Base-by-base conservation (phyloP, 148 eudicot genomes). In the Cornus florida region DNA sequence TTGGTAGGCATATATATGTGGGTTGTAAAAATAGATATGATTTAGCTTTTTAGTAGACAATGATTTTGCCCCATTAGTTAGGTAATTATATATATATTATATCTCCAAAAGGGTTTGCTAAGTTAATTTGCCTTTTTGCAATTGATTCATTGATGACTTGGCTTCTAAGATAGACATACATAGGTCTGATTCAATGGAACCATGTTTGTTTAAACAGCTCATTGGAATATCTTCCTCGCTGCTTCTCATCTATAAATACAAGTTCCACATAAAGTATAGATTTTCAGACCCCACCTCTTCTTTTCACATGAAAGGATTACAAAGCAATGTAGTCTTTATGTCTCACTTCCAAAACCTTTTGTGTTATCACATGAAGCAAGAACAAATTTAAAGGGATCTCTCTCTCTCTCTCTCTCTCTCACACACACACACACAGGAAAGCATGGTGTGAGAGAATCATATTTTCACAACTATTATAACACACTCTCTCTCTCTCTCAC, bases 381-480 rank as follows among this genome's bases (percentile, higher is more conserved):
- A 11, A 4, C 33, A 68, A 32, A 67, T n/a, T 6, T 8, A 72
- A 22, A 53, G 53, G 53, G 28, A 10, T 4, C 24, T 43, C 20
- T 71, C 73, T 43, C 32, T 71, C 32, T 72, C 62, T 48, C 41
- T 73, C 75, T 31, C 75, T 73, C 75, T 73, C 65, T 73, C 66
- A 53, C 59, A 53, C 59, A 53, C 59, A 16, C 59, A 53, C 59
- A 53, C 19, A 32, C 20, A 33, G 35, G 38, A 67, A 67, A 10
- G 35, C 13, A 67, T 7, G 35, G 4, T 67, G 70, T 67, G 70
- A 14, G 70, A 24, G 35, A 67, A 24, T 67, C 35, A 67, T 23
- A 67, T 67, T 67, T 67, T 28, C 70, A 67, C 5, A 20, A 72
- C 20, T 46, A 28, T 28, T 0, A 28, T 28, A 28, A 28, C 28